Evolutionary conservation across 805 yeast species (phyloP), one percentile per base, ranked within the genome.

Genomic region (Metschnikowia koreensis): DNA sequence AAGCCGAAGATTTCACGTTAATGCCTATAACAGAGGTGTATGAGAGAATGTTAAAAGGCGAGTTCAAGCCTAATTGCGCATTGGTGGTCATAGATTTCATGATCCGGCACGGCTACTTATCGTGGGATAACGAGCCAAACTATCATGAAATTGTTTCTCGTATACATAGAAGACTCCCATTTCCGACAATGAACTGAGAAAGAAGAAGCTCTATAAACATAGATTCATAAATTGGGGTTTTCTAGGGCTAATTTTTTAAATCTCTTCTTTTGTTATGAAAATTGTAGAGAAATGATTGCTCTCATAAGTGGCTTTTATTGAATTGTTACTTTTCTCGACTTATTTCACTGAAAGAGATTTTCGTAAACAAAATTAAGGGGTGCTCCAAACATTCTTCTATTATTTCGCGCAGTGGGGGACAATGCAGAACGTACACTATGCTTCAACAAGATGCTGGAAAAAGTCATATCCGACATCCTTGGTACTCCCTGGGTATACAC

Each of bases 11-110:
- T 53, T 94, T 94, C 67, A 61, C 68, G 51, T 71, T 92, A 42
- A 74, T 89, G 83, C 66, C 73, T 5, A 63, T 89, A 1, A 81
- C 76, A 3, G 86, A 87, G 55, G 81, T 89, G 1, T 54, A 76
- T 36, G 51, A 62, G 31, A 74, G 79, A n/a, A 61, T 93, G 29
- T 62, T 62, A 11, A 66, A 68, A 0, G 82, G 82, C 1, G 82
- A 86, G 60, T 94, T 94, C 73, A 94, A 93, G 67, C 96, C 96
- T 28, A 94, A 93, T 62, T 87, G 97, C 70, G 96, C 86, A 0
- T 69, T 83, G 33, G 86, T 92, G 2, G 74, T 88, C 31, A 75
- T 91, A 13, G 97, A 93, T 60, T 94, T 94, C 62, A 73, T 94
- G 50, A 79, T 92, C n/a, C 82, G 99, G 59, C 92, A 87, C 61